These are phyloP conservation scores for Termitomyces sp. DNA, from an alignment of 768 basidiomycete species.

Conservation along the genomic window DNA sequence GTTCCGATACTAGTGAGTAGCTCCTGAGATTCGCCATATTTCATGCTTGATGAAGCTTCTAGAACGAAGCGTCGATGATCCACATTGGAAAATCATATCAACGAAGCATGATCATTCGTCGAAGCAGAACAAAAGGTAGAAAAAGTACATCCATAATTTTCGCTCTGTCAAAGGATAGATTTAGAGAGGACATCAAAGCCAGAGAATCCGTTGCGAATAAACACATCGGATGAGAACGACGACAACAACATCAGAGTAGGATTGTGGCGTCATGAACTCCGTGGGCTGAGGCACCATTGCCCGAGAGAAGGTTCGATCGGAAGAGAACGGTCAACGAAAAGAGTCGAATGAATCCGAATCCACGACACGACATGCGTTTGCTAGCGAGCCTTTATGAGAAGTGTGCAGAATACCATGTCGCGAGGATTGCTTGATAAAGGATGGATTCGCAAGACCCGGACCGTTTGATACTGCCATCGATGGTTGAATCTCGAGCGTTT, in stretches of 20 bases:
- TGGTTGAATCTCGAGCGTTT: neutral
- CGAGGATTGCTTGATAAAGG: slow-evolving; percentile 9
- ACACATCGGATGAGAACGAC: neutral
- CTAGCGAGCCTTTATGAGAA: neutral
- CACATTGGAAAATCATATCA: neutral
- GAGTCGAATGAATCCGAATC: neutral
- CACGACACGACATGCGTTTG: neutral
- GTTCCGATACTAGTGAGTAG: neutral
- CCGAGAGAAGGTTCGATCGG: neutral
- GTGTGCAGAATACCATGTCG: neutral
- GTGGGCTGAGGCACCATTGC: neutral
- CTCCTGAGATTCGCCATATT: neutral
- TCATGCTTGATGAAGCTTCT: neutral
- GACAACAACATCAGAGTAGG: neutral
- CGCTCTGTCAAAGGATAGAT: neutral
- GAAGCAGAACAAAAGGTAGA: neutral
- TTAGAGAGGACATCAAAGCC: neutral
- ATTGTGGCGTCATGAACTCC: neutral
- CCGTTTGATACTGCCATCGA: slow-evolving; percentile 5
- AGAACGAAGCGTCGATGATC: neutral
- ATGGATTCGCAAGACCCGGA: neutral
- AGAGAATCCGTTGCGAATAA: neutral
- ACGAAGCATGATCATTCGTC: neutral
- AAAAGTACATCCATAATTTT: neutral
- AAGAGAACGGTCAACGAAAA: neutral